Conservation (phyloP, 139 green algal genomes). For the Closterium sp. region DNA sequence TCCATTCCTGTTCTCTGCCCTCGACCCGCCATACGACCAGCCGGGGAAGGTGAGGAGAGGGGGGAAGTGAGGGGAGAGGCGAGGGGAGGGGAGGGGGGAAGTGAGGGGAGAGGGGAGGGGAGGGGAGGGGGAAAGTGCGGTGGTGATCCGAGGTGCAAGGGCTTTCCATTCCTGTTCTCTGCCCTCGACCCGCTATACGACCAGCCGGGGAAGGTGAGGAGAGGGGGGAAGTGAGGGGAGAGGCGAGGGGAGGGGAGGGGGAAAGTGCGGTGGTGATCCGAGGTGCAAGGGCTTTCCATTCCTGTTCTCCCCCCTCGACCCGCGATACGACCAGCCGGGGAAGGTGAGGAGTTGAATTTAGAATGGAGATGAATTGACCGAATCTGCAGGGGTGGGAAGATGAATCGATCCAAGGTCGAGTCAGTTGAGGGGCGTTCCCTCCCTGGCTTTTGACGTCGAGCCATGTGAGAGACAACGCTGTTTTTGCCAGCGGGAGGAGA, state of each 20-base stretch:
- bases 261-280: not conserved
- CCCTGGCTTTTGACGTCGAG: too few relatives aligned
- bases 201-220: constrained; percentile 53
- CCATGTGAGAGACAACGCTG: too few relatives aligned
- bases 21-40: constrained; percentile 79
- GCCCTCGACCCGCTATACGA: constrained; percentile 84
- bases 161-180: constrained; percentile 93
- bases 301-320: constrained; percentile 86
- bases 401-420: too few relatives aligned
- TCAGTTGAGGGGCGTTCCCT: too few relatives aligned
- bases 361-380: too few relatives aligned
- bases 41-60: constrained; percentile 48
- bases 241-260: not conserved
- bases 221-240: not conserved
- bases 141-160: constrained; percentile 43
- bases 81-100: not conserved
- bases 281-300: constrained; percentile 79
- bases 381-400: too few relatives aligned
- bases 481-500: too few relatives aligned
- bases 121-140: not conserved
- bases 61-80: not conserved
- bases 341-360: constrained; percentile 58
- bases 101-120: not conserved
- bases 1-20: constrained; percentile 89
- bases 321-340: constrained; percentile 69